Conservation (phyloP, 2,329 filamentous ascomycete species). For the Penicillium palitans region DNA sequence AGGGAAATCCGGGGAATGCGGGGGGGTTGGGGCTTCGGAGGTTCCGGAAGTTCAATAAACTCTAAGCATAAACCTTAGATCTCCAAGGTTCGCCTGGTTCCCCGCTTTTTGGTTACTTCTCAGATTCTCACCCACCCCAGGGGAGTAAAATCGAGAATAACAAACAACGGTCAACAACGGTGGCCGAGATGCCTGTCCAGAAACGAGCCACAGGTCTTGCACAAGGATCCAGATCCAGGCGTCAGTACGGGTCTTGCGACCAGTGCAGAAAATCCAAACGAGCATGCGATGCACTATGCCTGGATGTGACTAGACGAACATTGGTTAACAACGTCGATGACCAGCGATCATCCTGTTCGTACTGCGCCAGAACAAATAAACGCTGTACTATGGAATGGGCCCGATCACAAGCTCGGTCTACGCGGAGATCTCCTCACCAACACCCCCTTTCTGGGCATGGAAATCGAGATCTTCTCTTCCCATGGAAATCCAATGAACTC, state of each 20-base stretch:
- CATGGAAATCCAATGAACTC: background rate
- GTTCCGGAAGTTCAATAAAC: background rate
- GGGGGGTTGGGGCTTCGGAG: background rate
- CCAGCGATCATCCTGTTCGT: background rate
- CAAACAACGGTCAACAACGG: background rate
- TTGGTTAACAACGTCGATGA: background rate
- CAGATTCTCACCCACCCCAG: background rate
- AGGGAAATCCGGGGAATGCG: background rate
- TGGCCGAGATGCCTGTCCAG: background rate
- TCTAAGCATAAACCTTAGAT: background rate
- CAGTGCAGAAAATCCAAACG: constrained; percentile 1
- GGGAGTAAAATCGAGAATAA: background rate
- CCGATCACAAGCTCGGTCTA: background rate
- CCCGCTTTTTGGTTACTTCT: background rate
- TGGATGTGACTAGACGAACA: background rate
- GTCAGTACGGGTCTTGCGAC: background rate
- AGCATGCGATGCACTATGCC: background rate
- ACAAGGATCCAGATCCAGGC: background rate
- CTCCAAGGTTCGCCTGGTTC: background rate
- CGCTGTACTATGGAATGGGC: constrained; percentile 2
- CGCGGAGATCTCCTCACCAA: background rate
- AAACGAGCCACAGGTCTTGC: background rate
- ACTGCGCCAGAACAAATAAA: background rate
- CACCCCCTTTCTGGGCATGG: background rate
- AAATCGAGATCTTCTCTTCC: background rate